Conservation (phyloP, 2,329 filamentous ascomycete genomes). For the Myriosclerotinia duriaeana region DNA sequence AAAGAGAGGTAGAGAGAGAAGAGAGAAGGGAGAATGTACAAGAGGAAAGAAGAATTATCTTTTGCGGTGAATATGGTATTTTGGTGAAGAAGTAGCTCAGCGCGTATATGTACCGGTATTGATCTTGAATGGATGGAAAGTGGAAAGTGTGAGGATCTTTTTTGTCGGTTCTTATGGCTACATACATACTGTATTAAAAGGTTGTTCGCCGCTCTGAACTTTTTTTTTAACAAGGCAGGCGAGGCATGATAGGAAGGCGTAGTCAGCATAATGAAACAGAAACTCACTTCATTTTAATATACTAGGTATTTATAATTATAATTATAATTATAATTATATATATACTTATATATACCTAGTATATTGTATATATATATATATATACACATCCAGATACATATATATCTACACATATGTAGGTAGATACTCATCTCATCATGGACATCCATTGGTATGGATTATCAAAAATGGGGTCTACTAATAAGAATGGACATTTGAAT, state of each 20-base stretch:
- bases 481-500: too few relatives aligned
- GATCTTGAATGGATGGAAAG: not conserved
- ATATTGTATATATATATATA: not conserved
- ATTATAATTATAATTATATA: not conserved
- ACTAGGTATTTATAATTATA: not conserved
- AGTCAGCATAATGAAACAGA: too few relatives aligned
- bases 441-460: not conserved
- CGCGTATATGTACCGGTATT: constrained; percentile 2
- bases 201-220: too few relatives aligned
- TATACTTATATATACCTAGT: not conserved
- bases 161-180: constrained; percentile 2
- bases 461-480: not conserved
- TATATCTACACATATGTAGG: not conserved
- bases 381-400: not conserved
- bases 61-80: not conserved
- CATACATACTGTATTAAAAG: too few relatives aligned
- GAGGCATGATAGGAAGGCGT: too few relatives aligned
- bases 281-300: too few relatives aligned
- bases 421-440: not conserved
- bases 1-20: not conserved
- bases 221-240: too few relatives aligned
- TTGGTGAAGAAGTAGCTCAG: constrained; percentile 18
- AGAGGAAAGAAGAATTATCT: constrained; percentile 5
- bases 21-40: constrained; percentile 4
- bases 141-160: constrained; percentile 11